Conservation (phyloP, 2,329 filamentous ascomycete species). For the Lachnellula subtilissima region DNA sequence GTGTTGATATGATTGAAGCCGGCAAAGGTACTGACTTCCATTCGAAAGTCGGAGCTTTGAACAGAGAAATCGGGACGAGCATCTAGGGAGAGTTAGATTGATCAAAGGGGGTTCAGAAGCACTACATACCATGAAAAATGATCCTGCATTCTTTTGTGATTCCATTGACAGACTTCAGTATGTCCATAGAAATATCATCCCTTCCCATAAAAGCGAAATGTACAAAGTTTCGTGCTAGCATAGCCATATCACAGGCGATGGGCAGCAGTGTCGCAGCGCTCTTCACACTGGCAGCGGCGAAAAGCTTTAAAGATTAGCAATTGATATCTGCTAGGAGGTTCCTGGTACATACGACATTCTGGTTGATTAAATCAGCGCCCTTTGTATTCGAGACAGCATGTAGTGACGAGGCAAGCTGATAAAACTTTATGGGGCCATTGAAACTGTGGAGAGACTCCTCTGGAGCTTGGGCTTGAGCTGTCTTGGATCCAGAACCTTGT, state of each 20-base stretch:
- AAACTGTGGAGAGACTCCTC: conserved; percentile 45
- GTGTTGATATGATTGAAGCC: conserved; percentile 68
- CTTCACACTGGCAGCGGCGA: conserved; percentile 68
- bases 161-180: conserved; percentile 73
- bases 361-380: conserved; percentile 50
- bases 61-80: conserved; percentile 70
- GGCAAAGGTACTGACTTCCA: conserved; percentile 58
- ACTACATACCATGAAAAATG: conserved; percentile 45
- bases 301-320: conserved; percentile 43
- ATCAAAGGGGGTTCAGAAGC: not conserved
- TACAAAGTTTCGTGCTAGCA: conserved; percentile 63
- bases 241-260: conserved; percentile 81
- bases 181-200: conserved; percentile 62
- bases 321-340: not conserved
- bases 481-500: conserved; percentile 4
- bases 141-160: conserved; percentile 67
- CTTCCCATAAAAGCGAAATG: conserved; percentile 78
- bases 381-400: conserved; percentile 51
- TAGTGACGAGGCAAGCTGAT: conserved; percentile 58
- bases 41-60: conserved; percentile 64
- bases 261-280: conserved; percentile 71
- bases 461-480: conserved; percentile 15
- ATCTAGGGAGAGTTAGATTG: conserved; percentile 44
- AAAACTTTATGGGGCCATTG: conserved; percentile 66
- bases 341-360: conserved; percentile 58